Conservation (phyloP, 1,284 basidiomycete genomes). For the Ganoderma lingzhi region DNA sequence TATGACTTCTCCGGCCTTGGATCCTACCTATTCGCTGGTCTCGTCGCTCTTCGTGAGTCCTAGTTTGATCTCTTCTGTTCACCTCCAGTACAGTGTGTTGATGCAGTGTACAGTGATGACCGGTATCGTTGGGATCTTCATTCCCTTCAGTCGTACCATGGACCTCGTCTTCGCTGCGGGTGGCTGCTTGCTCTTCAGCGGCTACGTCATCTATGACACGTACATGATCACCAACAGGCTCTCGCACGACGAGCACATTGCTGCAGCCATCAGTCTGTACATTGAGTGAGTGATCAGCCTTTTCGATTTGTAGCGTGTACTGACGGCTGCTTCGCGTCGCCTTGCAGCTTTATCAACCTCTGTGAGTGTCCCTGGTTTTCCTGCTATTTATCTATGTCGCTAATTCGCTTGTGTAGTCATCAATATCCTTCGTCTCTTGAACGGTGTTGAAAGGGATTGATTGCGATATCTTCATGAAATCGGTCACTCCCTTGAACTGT, state of each 20-base stretch:
- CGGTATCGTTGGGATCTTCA: constrained; percentile 79
- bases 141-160: constrained; percentile 81
- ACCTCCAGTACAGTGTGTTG: constrained; percentile 19
- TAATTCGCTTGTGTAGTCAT: constrained; percentile 36
- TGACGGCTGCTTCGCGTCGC: background rate
- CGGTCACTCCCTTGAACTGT: background rate
- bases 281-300: constrained; percentile 68
- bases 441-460: constrained; percentile 37
- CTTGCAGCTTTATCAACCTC: constrained; percentile 43
- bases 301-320: constrained; percentile 39
- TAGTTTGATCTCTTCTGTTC: background rate
- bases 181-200: constrained; percentile 86
- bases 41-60: constrained; percentile 72
- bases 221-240: constrained; percentile 83
- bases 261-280: constrained; percentile 88
- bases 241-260: constrained; percentile 88
- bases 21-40: constrained; percentile 82
- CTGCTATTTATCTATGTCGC: background rate
- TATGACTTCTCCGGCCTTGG: constrained; percentile 90
- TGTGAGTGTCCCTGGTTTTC: constrained; percentile 36
- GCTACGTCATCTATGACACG: constrained; percentile 88
- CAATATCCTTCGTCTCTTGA: constrained; percentile 44
- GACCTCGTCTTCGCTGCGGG: constrained; percentile 82
- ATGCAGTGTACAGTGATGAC: constrained; percentile 63
- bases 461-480: background rate